A percentile compares a stretch with the other conserved stretches of the same genome.
These are phyloP conservation scores for Epichloe uncinata DNA, from an alignment of 2,329 filamentous ascomycete genomes.

Conservation along the genomic window DNA sequence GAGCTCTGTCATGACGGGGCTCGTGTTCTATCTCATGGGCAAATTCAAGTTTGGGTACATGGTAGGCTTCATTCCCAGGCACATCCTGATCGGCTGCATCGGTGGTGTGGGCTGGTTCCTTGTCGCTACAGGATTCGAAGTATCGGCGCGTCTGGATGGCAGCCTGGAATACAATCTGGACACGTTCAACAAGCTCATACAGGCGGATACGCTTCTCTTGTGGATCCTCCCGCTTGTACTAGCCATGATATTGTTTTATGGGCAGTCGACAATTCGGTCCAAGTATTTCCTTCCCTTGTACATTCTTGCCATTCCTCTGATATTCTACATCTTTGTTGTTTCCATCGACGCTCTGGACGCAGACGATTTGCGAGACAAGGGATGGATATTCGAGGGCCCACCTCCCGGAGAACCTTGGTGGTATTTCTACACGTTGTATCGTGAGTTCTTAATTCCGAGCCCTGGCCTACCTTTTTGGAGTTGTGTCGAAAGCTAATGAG, in stretches of 20 bases:
- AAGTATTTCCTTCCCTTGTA: constrained; percentile 80
- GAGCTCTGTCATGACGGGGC: constrained; percentile 80
- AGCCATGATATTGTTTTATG: constrained; percentile 60
- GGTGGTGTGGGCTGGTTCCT: constrained; percentile 95
- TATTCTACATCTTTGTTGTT: constrained; percentile 69
- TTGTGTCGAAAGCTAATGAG: not conserved
- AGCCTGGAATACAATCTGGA: constrained; percentile 69
- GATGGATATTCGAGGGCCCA: constrained; percentile 88
- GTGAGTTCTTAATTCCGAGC: constrained; percentile 33
- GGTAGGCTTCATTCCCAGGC: constrained; percentile 91
- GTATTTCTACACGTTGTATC: constrained; percentile 93
- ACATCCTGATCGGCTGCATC: constrained; percentile 94
- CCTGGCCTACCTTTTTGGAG: not conserved
- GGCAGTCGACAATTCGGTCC: constrained; percentile 63
- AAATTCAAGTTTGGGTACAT: constrained; percentile 78
- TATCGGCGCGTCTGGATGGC: constrained; percentile 78
- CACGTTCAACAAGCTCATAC: constrained; percentile 63
- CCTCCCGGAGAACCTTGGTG: constrained; percentile 84
- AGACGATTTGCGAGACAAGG: constrained; percentile 51
- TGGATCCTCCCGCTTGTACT: constrained; percentile 73
- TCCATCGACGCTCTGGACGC: constrained; percentile 55
- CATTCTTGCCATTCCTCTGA: constrained; percentile 62
- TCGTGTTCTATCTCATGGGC: constrained; percentile 87
- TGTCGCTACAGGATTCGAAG: constrained; percentile 80
- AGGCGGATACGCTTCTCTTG: constrained; percentile 59